Conservation (phyloP, 257 asterid genomes). For the Nicotiana tomentosiformis region DNA sequence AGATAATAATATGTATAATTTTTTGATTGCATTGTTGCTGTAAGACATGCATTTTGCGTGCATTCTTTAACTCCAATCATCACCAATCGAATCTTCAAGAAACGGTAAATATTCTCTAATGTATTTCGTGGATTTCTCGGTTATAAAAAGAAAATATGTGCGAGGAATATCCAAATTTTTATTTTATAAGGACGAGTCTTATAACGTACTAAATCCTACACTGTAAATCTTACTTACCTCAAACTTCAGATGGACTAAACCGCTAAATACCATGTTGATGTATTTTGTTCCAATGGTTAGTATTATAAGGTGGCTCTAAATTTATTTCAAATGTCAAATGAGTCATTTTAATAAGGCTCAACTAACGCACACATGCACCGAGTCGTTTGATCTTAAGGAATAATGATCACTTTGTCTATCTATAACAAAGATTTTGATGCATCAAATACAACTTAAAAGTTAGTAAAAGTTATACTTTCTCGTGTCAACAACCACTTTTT, state of each 20-base stretch:
- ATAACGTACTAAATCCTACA: too few species aligned
- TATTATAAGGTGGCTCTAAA: not conserved
- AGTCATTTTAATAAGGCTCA: not conserved
- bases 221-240: not conserved
- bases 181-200: too few species aligned
- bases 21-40: too few species aligned
- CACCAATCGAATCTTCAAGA: too few species aligned
- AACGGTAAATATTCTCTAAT: too few species aligned
- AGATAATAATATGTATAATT: too few species aligned
- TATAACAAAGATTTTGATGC: not conserved
- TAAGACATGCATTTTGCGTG: too few species aligned
- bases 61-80: too few species aligned
- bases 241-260: not conserved
- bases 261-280: not conserved
- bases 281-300: not conserved
- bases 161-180: too few species aligned
- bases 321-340: not conserved
- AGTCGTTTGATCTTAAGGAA: not conserved
- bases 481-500: not conserved
- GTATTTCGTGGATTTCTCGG: too few species aligned
- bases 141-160: too few species aligned
- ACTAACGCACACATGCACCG: not conserved
- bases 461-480: not conserved
- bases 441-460: not conserved
- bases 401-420: not conserved